phyloP scores from a whole-genome alignment of 768 basidiomycete genomes.

The Trametes villosa region DNA sequence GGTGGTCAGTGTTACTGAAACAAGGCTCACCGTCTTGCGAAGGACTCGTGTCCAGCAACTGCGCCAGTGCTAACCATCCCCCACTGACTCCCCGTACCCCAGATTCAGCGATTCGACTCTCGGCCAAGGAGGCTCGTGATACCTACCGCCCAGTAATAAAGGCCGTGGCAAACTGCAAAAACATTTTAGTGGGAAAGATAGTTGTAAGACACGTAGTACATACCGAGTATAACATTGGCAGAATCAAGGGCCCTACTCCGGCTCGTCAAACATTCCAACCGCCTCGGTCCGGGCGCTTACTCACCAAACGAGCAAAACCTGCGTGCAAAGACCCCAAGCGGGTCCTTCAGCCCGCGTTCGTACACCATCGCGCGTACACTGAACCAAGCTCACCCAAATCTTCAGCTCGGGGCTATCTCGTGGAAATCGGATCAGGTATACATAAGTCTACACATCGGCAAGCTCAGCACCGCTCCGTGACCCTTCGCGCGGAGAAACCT shows the following conservation, averaged over 20 bases:
- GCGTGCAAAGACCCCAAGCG: too few relatives aligned
- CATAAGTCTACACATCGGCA: slow-evolving; percentile 18
- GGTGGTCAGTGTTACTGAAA: not conserved
- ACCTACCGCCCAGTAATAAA: slow-evolving; percentile 23
- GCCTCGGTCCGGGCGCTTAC: not conserved
- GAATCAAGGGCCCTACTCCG: slow-evolving; percentile 16
- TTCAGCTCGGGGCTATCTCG: slow-evolving; percentile 26
- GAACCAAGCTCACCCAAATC: slow-evolving; percentile 13
- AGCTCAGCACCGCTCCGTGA: not conserved
- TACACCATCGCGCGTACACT: too few relatives aligned
- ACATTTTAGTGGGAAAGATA: not conserved
- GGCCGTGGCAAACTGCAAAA: slow-evolving; percentile 16
- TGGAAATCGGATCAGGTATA: slow-evolving; percentile 24
- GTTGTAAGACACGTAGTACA: not conserved
- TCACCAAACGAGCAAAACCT: slow-evolving; percentile 21
- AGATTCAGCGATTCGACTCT: too few relatives aligned
- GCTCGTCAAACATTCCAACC: not conserved
- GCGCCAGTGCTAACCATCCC: slow-evolving; percentile 8
- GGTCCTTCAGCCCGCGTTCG: not conserved
- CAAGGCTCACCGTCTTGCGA: slow-evolving; percentile 11
- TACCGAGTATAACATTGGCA: slow-evolving; percentile 21
- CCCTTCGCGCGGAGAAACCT: not conserved
- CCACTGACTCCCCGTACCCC: slow-evolving; percentile 7
- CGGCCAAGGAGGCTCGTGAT: not conserved
- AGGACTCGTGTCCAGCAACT: slow-evolving; percentile 2